phyloP scores from a whole-genome alignment of 1,284 basidiomycete genomes.

The Vanrija sp. region DNA sequence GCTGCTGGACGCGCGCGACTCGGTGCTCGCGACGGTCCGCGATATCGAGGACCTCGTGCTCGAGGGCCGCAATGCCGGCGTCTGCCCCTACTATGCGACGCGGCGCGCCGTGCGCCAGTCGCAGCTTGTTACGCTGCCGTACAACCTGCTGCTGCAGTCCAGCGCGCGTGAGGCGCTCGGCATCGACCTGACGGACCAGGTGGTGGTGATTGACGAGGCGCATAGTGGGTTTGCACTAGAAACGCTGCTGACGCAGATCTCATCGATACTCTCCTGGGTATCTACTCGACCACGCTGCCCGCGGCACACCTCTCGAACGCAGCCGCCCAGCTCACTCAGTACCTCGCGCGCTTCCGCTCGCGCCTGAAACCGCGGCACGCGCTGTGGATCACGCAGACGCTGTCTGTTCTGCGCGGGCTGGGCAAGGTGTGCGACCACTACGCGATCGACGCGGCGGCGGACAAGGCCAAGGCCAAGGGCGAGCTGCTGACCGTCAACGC shows the following conservation, averaged over 20 bases:
- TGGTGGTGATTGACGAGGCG: conserved; percentile 92
- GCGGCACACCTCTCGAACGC: conserved; percentile 61
- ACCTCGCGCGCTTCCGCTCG: conserved; percentile 72
- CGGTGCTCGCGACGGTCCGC: conserved; percentile 78
- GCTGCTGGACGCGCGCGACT: conserved; percentile 83
- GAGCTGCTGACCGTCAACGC: conserved; percentile 51
- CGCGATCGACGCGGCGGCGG: conserved; percentile 50
- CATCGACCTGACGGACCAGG: conserved; percentile 74
- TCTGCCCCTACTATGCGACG: conserved; percentile 92
- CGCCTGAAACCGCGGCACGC: conserved; percentile 70
- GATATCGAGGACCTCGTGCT: conserved; percentile 90
- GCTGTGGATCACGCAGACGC: conserved; percentile 73
- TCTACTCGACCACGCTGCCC: conserved; percentile 72
- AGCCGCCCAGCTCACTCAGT: conserved; percentile 70
- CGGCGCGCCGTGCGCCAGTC: conserved; percentile 82
- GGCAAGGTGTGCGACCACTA: conserved; percentile 56
- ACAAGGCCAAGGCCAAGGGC: conserved; percentile 29
- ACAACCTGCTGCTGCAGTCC: conserved; percentile 85
- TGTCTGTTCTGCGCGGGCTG: conserved; percentile 67
- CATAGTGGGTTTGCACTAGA: conserved; percentile 64
- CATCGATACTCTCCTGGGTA: conserved; percentile 78
- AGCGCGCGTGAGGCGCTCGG: conserved; percentile 80
- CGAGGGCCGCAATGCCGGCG: conserved; percentile 62
- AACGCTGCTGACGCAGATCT: conserved; percentile 56
- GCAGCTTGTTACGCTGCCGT: conserved; percentile 86